A percentile compares a stretch with the other conserved stretches of the same genome.
Evolutionary conservation across 805 yeast species (phyloP).

Genomic region (Scheffersomyces lignosus): DNA sequence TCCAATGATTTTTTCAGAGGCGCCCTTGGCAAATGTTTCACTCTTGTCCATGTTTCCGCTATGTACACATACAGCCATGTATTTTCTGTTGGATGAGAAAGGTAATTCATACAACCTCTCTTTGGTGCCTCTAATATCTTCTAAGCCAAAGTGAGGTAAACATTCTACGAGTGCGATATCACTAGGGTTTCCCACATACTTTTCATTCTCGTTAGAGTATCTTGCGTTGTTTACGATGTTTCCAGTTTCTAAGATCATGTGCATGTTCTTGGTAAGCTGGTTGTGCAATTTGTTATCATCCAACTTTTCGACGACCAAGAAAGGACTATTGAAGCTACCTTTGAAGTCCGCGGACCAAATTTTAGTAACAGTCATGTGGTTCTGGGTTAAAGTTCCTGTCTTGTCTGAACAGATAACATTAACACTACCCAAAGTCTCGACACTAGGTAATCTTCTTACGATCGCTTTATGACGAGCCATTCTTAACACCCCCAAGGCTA

Average conservation of each 20-base stretch:
- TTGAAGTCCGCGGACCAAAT: slow-evolving; percentile 73
- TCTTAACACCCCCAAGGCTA: slow-evolving; percentile 93
- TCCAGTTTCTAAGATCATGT: slow-evolving; percentile 60
- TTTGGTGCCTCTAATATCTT: slow-evolving; percentile 63
- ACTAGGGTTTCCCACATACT: slow-evolving; percentile 87
- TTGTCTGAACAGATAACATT: slow-evolving; percentile 52
- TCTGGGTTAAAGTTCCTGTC: slow-evolving; percentile 73
- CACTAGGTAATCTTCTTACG: slow-evolving; percentile 90
- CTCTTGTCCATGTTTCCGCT: slow-evolving; percentile 56
- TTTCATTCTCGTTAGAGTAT: slow-evolving; percentile 65
- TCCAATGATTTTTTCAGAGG: slow-evolving; percentile 69
- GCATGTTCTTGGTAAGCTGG: slow-evolving; percentile 55
- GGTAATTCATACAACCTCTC: slow-evolving; percentile 74
- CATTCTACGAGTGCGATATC: slow-evolving; percentile 88
- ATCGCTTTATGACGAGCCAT: slow-evolving; percentile 96
- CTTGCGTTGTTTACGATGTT: slow-evolving; percentile 75
- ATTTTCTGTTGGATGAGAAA: slow-evolving; percentile 80
- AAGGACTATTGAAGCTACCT: slow-evolving; percentile 38
- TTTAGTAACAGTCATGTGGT: slow-evolving; percentile 86
- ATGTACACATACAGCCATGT: slow-evolving; percentile 80
- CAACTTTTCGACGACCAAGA: slow-evolving; percentile 48
- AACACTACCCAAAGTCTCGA: slow-evolving; percentile 92
- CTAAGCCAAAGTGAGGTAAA: slow-evolving; percentile 65
- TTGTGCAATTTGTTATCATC: slow-evolving; percentile 40
- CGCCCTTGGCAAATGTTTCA: slow-evolving; percentile 83